Conservation (phyloP, 805 yeast genomes). For the Candida ulmi region DNA sequence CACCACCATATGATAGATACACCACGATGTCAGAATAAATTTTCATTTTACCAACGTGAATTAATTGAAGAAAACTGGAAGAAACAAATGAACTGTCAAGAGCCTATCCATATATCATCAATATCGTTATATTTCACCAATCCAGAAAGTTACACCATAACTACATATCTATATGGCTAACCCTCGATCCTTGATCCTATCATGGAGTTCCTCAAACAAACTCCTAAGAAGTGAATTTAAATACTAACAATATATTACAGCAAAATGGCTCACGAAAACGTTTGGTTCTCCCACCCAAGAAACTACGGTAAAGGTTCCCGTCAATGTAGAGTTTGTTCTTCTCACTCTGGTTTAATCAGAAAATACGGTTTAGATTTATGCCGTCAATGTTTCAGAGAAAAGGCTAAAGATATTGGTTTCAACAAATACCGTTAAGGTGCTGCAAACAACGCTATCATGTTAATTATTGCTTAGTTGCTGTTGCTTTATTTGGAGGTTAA, state of each 20-base stretch:
- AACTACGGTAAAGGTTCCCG: conserved; percentile 99
- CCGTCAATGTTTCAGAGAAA: conserved; percentile 99
- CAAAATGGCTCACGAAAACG: conserved; percentile 99
- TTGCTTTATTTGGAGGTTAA: conserved; percentile 14
- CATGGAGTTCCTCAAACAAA: not conserved
- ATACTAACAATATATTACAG: conserved; percentile 27
- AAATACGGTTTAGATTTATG: conserved; percentile 99
- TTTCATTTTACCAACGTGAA: too few relatives aligned
- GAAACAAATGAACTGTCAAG: too few relatives aligned
- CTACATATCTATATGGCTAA: not conserved
- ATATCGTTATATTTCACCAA: too few relatives aligned
- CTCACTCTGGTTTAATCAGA: conserved; percentile 99
- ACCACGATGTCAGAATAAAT: too few relatives aligned
- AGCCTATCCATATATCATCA: too few relatives aligned
- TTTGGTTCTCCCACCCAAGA: conserved; percentile 99
- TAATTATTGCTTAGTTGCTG: conserved; percentile 9
- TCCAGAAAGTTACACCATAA: too few relatives aligned
- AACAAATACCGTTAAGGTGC: conserved; percentile 86
- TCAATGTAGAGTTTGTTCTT: conserved; percentile 98
- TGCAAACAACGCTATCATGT: conserved; percentile 1
- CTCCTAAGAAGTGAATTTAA: not conserved
- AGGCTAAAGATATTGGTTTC: conserved; percentile 98
- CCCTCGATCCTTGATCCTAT: not conserved
- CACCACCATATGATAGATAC: too few relatives aligned
- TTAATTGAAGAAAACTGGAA: too few relatives aligned